phyloP scores from a whole-genome alignment of 192 early-diverging fungal genomes.

The Radiomyces spectabilis region DNA sequence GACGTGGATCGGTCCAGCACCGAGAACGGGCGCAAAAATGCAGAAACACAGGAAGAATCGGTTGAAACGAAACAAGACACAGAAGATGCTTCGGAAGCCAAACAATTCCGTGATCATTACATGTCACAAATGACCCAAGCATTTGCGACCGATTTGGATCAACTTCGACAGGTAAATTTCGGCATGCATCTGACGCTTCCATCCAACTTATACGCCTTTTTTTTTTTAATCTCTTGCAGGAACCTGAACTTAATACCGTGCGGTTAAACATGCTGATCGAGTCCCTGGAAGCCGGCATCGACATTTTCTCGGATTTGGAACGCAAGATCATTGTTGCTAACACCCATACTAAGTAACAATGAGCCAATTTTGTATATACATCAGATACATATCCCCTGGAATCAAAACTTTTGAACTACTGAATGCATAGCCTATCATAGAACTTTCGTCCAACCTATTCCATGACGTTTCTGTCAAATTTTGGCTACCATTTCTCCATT shows the following conservation, averaged over 20 bases:
- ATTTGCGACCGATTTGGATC: conserved; percentile 32
- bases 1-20: not conserved
- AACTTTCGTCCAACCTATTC: too few relatives aligned
- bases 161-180: conserved; percentile 21
- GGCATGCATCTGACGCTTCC: not conserved
- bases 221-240: conserved; percentile 9
- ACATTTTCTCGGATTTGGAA: conserved; percentile 29
- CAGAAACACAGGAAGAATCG: not conserved
- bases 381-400: too few relatives aligned
- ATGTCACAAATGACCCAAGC: conserved; percentile 30
- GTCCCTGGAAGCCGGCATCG: conserved; percentile 32
- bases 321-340: conserved; percentile 22
- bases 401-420: too few relatives aligned
- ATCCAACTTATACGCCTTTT: too few relatives aligned
- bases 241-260: conserved; percentile 13
- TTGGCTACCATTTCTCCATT: too few relatives aligned
- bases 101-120: conserved; percentile 26
- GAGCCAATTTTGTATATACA: too few relatives aligned
- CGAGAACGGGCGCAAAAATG: not conserved
- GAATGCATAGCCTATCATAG: too few relatives aligned
- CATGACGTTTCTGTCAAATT: too few relatives aligned
- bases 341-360: too few relatives aligned
- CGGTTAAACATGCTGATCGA: conserved; percentile 29
- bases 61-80: not conserved
- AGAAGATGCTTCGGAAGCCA: conserved; percentile 2